phyloP scores from a whole-genome alignment of 225 moss, liverwort and hornwort species.

The Marchantia polymorpha region DNA sequence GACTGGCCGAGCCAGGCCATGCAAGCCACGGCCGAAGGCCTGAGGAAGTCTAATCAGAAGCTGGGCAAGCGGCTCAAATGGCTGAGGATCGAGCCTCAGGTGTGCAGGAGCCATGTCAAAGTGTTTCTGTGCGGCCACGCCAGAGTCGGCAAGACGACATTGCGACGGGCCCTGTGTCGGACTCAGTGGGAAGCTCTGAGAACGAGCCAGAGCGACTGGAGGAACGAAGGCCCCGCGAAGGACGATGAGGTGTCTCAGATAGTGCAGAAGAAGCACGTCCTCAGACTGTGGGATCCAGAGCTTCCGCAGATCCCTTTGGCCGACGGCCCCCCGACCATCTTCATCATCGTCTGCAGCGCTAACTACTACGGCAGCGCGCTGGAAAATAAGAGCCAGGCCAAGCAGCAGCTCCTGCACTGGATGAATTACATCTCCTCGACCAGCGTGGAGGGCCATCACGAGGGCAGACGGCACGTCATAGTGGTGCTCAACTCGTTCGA shows the following conservation, averaged over 20 bases:
- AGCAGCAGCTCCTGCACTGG: slow-evolving; percentile 8
- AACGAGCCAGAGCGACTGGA: not conserved
- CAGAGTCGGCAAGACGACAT: not conserved
- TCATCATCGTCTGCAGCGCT: slow-evolving; percentile 3
- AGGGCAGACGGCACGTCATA: not conserved
- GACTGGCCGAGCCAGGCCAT: not conserved
- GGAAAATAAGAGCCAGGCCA: not conserved
- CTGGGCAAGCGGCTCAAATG: not conserved
- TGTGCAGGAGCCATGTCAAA: not conserved
- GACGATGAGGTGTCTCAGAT: not conserved
- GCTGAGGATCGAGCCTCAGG: not conserved
- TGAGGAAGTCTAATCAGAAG: not conserved
- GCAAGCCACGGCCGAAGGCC: not conserved
- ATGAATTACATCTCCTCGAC: slow-evolving; percentile 6
- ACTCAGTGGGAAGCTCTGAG: not conserved
- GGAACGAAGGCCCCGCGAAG: not conserved
- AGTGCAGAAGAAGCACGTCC: not conserved
- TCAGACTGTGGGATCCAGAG: not conserved
- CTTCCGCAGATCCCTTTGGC: not conserved
- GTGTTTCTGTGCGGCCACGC: not conserved
- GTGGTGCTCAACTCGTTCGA: slow-evolving; percentile 3
- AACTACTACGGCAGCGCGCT: not conserved
- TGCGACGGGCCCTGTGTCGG: not conserved
- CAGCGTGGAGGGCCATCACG: not conserved
- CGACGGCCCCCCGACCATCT: not conserved